These are phyloP conservation scores for Vararia minispora DNA, from an alignment of 768 basidiomycete species.

Conservation along the genomic window DNA sequence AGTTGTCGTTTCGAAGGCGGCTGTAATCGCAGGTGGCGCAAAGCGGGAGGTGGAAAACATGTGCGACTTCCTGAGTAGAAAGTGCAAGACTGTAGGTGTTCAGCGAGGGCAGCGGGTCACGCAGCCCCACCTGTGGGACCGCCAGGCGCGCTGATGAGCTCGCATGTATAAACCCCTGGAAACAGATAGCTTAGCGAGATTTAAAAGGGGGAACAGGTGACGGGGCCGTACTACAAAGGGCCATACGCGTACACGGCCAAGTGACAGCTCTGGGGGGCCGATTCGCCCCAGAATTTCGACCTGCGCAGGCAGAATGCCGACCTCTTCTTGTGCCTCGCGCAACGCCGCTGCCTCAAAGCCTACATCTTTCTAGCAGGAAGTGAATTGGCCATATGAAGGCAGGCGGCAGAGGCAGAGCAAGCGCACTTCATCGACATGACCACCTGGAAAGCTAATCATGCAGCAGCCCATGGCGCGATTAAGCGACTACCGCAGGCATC, in stretches of 20 bases:
- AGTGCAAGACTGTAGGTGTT: slow-evolving; percentile 37
- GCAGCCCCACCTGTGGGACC: slow-evolving; percentile 14
- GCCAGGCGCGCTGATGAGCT: background rate
- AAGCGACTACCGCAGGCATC: background rate
- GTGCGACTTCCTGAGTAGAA: slow-evolving; percentile 55
- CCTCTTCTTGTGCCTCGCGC: slow-evolving; percentile 66
- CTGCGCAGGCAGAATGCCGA: slow-evolving; percentile 47
- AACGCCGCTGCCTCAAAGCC: slow-evolving; percentile 49
- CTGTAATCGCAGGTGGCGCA: slow-evolving; percentile 32
- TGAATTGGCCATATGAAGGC: background rate
- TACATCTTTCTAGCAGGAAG: slow-evolving; percentile 30
- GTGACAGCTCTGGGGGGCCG: slow-evolving; percentile 48
- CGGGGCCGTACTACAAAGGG: slow-evolving; percentile 71
- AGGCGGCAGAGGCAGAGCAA: background rate
- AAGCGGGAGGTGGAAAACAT: slow-evolving; percentile 63
- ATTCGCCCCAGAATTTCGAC: slow-evolving; percentile 59
- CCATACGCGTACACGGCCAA: slow-evolving; percentile 56
- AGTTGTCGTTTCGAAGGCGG: slow-evolving; percentile 40
- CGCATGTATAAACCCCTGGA: slow-evolving; percentile 22
- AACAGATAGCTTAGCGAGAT: background rate
- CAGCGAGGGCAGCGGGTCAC: slow-evolving; percentile 49
- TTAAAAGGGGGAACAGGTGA: slow-evolving; percentile 12
- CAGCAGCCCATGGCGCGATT: background rate
- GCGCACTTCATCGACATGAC: slow-evolving; percentile 10
- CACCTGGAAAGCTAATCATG: slow-evolving; percentile 11